phyloP scores from a whole-genome alignment of 768 basidiomycete species.

The Termitomyces heimii region DNA sequence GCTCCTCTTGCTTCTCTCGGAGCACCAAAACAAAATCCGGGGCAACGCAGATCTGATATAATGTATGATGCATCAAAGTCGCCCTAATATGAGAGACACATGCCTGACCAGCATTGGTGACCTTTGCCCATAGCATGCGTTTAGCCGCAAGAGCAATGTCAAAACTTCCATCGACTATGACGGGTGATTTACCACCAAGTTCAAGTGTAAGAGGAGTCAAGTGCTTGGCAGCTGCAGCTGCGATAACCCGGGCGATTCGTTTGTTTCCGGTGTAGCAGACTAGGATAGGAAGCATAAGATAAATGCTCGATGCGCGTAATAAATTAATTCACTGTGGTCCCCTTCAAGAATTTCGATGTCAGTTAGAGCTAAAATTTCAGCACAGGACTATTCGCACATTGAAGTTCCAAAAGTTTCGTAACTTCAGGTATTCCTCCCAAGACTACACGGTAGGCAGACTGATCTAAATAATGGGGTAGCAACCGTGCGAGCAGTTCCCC shows the following conservation, averaged over 20 bases:
- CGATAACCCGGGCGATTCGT: conserved; percentile 40
- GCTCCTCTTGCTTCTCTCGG: conserved; percentile 34
- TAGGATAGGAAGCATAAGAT: not conserved
- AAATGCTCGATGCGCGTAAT: not conserved
- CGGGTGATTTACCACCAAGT: conserved; percentile 47
- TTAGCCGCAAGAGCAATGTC: conserved; percentile 43
- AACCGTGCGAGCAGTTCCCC: conserved; percentile 47
- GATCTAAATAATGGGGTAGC: conserved; percentile 45
- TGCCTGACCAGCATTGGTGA: conserved; percentile 61
- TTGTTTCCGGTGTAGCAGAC: conserved; percentile 45
- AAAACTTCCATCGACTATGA: conserved; percentile 31
- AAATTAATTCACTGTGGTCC: conserved; percentile 20
- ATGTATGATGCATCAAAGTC: conserved; percentile 16
- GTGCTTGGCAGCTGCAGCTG: conserved; percentile 46
- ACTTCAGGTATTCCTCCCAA: conserved; percentile 56
- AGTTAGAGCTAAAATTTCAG: not conserved
- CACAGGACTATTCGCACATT: conserved; percentile 26
- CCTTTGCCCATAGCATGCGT: conserved; percentile 64
- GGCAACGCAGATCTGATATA: conserved; percentile 56
- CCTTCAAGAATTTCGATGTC: conserved; percentile 8
- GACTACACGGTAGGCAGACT: conserved; percentile 44
- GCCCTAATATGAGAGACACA: not conserved
- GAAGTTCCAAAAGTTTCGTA: conserved; percentile 42
- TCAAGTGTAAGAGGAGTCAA: conserved; percentile 53
- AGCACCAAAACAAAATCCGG: conserved; percentile 41